Base-by-base conservation (phyloP, 345 rosid genomes). In the Rhodomyrtus tomentosa region DNA sequence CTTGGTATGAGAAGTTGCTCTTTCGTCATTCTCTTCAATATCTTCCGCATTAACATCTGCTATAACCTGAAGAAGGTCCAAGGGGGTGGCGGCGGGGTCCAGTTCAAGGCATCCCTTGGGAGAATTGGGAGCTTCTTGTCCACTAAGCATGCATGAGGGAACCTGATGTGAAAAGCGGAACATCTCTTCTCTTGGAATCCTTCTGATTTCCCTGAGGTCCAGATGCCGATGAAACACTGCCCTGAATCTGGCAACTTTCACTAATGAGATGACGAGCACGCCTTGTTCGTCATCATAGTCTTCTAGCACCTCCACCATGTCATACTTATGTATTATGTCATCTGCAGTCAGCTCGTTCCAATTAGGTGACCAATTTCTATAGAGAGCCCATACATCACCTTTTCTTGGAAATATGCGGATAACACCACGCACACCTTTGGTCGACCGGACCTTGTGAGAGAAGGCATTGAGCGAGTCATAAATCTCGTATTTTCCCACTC, bases 101-200 rank as follows among this genome's bases (percentile, higher is more conserved):
- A 91, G 84, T 68, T 91, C 93, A 83, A 85, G 76, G 82, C 88
- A 91, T 76, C 92, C 92, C 86, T 83, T 87, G 0, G 86, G 92
- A 79, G 92, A 87, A 48, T 86, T 83, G 3, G 56, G 85, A 83
- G 84, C 93, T 84, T 90, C 92, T 73, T 91, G 82, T 38, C 91
- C 92, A 14, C 88, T 91, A 73, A 91, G 92, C 88, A 90, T 24
- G 55, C 73, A 86, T 13, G 87, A 84, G 5, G 92, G 93, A 45
- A 91, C 93, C 81, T 86, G 90, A 73, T 91, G 93, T 18, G 92
- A 90, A 83, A 91, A 91, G 13, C 89, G 87, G 55, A 91, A 88
- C 90, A 90, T 91, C 87, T 90, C 92, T 79, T 89, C 91, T 83
- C 85, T 90, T 3, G 87, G 89, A 62, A 91, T 88, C 85, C 81